Conservation (phyloP, 2,329 filamentous ascomycete species). For the Mariannaea sp. region DNA sequence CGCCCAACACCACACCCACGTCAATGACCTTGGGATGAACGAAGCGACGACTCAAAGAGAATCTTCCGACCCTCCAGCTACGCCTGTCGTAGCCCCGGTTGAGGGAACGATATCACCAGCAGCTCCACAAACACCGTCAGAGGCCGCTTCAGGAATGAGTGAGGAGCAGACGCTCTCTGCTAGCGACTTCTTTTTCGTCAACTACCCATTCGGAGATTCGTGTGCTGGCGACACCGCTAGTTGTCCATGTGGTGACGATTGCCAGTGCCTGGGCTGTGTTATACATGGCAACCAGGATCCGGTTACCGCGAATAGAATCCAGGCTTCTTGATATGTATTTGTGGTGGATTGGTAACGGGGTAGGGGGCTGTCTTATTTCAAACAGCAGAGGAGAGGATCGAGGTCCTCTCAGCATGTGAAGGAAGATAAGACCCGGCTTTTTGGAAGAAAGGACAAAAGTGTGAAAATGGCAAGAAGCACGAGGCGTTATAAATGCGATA, state of each 20-base stretch:
- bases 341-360: too few relatives aligned
- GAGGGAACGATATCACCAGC: slow-evolving; percentile 45
- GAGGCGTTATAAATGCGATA: too few relatives aligned
- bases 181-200: slow-evolving; percentile 64
- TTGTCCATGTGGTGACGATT: slow-evolving; percentile 65
- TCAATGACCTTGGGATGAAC: slow-evolving; percentile 33
- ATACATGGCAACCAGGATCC: slow-evolving; percentile 51
- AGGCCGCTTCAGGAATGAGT: slow-evolving; percentile 49
- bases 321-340: slow-evolving; percentile 7
- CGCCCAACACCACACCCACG: slow-evolving; percentile 25
- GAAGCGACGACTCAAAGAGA: slow-evolving; percentile 29
- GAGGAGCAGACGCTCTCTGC: slow-evolving; percentile 59
- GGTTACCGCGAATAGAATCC: slow-evolving; percentile 6
- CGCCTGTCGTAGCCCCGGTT: slow-evolving; percentile 15
- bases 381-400: too few relatives aligned
- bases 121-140: slow-evolving; percentile 53
- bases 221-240: slow-evolving; percentile 56
- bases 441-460: too few relatives aligned
- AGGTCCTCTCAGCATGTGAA: too few relatives aligned
- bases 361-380: too few relatives aligned
- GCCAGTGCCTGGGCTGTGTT: slow-evolving; percentile 61
- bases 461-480: too few relatives aligned
- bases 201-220: slow-evolving; percentile 53
- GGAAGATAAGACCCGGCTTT: too few relatives aligned
- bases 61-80: slow-evolving; percentile 25